Evolutionary conservation across 768 basidiomycete species (phyloP).

Genomic region (Amylocystis lapponica): DNA sequence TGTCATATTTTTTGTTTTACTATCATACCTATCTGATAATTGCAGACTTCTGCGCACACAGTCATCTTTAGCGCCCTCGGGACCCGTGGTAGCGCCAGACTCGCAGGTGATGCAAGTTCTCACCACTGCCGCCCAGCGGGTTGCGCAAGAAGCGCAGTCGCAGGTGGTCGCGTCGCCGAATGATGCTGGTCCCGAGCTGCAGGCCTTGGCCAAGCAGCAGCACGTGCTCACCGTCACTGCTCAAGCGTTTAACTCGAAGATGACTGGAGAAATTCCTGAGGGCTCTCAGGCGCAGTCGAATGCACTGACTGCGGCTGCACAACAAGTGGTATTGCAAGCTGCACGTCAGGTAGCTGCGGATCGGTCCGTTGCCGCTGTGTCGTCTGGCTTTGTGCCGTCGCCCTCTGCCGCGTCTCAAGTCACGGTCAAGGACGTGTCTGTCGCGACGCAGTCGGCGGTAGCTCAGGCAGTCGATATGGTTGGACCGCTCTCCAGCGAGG

Average conservation of each 20-base stretch:
- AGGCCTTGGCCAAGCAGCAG: constrained; percentile 75
- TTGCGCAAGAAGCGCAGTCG: constrained; percentile 67
- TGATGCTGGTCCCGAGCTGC: constrained; percentile 42
- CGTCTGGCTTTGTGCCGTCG: constrained; percentile 32
- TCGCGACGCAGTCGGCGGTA: constrained; percentile 69
- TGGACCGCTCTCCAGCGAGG: constrained; percentile 67
- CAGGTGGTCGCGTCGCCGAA: constrained; percentile 54
- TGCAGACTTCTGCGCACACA: constrained; percentile 28
- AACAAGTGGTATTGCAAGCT: constrained; percentile 77
- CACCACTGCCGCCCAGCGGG: constrained; percentile 70
- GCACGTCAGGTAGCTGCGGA: constrained; percentile 55
- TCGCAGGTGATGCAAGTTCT: constrained; percentile 75
- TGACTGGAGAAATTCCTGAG: constrained; percentile 45
- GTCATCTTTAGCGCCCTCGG: constrained; percentile 23
- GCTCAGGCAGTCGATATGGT: constrained; percentile 78
- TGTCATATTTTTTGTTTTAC: constrained; percentile 5
- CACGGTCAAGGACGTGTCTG: constrained; percentile 52
- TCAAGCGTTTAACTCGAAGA: constrained; percentile 68
- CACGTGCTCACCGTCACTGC: constrained; percentile 70
- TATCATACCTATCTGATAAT: neutral
- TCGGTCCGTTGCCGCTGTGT: constrained; percentile 39
- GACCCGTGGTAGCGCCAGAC: constrained; percentile 42
- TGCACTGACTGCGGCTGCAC: constrained; percentile 68
- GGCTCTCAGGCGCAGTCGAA: constrained; percentile 40
- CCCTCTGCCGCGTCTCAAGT: constrained; percentile 31